phyloP scores from a whole-genome alignment of 164 flowering plant genomes.

The Hamamelis virginiana region DNA sequence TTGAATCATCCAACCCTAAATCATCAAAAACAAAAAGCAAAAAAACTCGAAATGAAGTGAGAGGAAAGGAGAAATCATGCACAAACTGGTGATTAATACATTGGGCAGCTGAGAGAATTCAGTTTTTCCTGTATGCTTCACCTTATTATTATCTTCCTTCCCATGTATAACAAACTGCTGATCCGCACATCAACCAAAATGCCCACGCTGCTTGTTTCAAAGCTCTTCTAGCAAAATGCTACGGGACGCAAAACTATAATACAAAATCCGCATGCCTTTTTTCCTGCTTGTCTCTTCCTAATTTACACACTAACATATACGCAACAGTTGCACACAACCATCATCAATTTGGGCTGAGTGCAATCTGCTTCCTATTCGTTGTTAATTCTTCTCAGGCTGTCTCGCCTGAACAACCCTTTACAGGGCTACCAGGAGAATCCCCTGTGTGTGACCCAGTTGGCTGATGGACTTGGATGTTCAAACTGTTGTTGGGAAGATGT shows the following conservation, averaged over 20 bases:
- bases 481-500: constrained; percentile 23
- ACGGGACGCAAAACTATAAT: too few relatives aligned
- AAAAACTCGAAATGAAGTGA: not conserved
- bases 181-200: too few relatives aligned
- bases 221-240: too few relatives aligned
- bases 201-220: too few relatives aligned
- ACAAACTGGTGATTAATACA: constrained; percentile 7
- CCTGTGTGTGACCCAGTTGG: constrained; percentile 21
- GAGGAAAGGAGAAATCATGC: constrained; percentile 10
- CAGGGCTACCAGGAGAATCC: constrained; percentile 23
- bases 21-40: not conserved
- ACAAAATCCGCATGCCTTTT: too few relatives aligned
- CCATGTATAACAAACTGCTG: too few relatives aligned
- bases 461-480: constrained; percentile 25
- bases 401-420: constrained; percentile 9
- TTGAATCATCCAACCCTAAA: constrained; percentile 1
- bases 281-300: not conserved
- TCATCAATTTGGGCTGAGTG: not conserved
- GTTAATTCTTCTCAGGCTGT: constrained; percentile 12
- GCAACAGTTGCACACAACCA: constrained; percentile 4
- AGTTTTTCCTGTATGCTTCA: too few relatives aligned
- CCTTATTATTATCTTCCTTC: too few relatives aligned
- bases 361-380: not conserved
- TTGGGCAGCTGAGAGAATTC: too few relatives aligned
- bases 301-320: constrained; percentile 9